These are phyloP conservation scores for Termitomyces sp. DNA, from an alignment of 768 basidiomycete species.

Conservation along the genomic window DNA sequence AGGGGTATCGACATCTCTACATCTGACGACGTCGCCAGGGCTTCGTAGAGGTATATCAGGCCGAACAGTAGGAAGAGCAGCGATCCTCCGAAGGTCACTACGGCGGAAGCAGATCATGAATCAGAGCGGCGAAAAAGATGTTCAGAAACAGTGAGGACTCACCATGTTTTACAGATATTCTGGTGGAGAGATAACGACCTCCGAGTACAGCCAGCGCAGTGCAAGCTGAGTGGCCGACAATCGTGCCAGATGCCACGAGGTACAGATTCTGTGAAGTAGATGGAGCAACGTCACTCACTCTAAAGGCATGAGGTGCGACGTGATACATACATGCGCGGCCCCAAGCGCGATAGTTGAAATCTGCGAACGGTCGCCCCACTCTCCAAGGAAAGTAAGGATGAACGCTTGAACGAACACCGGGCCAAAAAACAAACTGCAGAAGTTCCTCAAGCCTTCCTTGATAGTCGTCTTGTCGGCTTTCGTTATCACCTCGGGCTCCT, in stretches of 20 bases:
- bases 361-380: constrained; percentile 98
- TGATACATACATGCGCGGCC: constrained; percentile 80
- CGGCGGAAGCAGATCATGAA: neutral
- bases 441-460: constrained; percentile 73
- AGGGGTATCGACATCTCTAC: constrained; percentile 32
- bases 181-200: constrained; percentile 88
- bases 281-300: neutral
- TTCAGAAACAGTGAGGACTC: constrained; percentile 24
- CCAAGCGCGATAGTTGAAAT: constrained; percentile 96
- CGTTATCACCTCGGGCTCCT: constrained; percentile 20
- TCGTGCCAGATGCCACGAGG: constrained; percentile 85
- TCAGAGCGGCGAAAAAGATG: constrained; percentile 9
- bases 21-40: constrained; percentile 36
- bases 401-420: constrained; percentile 97
- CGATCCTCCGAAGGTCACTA: constrained; percentile 87
- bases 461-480: constrained; percentile 23
- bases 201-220: constrained; percentile 91
- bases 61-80: constrained; percentile 83
- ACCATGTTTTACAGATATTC: constrained; percentile 96
- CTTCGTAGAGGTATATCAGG: constrained; percentile 72
- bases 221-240: constrained; percentile 85
- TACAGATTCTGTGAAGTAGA: constrained; percentile 72
- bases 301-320: neutral
- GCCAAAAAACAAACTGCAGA: constrained; percentile 78
- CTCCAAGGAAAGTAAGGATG: constrained; percentile 93